Evolutionary conservation across 1,284 basidiomycete species (phyloP), one percentile per base, ranked within the genome.

Genomic region (Papiliotrema nemorosa): DNA sequence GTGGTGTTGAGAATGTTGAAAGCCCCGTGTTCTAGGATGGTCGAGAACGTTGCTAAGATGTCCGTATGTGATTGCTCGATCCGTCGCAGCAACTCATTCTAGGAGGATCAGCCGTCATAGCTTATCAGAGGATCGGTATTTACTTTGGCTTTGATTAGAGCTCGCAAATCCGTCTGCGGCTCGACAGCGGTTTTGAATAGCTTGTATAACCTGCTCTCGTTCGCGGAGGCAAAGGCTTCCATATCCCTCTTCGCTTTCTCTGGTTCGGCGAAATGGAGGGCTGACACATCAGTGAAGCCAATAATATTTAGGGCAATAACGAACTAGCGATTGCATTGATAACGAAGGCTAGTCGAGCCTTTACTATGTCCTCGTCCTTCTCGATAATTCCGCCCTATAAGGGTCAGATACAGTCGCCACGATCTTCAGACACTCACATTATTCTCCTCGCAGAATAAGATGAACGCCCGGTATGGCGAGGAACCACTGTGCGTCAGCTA

Each of bases 121-220:
- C 21, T 34, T 40, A n/a, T 12, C 37, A 9, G 25, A 6, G 31
- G 3, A 18, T 43, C 20, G 26, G 20, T 12, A 74, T 81, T 64
- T 31, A 89, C 88, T 41, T 80, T 81, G 7, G 87, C 79, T 73
- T 94, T 97, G 53, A 88, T 77, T 2, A 93, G 78, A 4, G 80
- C 79, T 67, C 87, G 90, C 25, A 97, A 74, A 64, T 94, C 88
- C 0, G 85, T 85, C 60, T 89, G 84, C 0, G 85, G 78, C 68
- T 97, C 90, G 75, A 90, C 81, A 62, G 88, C 85, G 0, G 81
- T 84, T 66, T 83, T 86, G 38, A 94, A 77, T 4, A 93, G 78
- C 70, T 87, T 90, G 77, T 92, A 96, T 10, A 94, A 76, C 44
- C 90, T 81, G 20, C 80, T 80, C 63, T 97, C 91, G 70, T 97